A percentile compares a stretch with the other conserved stretches of the same genome.
Evolutionary conservation across 306 rosid genomes (phyloP).

Genomic region (Vachellia pachyceras): DNA sequence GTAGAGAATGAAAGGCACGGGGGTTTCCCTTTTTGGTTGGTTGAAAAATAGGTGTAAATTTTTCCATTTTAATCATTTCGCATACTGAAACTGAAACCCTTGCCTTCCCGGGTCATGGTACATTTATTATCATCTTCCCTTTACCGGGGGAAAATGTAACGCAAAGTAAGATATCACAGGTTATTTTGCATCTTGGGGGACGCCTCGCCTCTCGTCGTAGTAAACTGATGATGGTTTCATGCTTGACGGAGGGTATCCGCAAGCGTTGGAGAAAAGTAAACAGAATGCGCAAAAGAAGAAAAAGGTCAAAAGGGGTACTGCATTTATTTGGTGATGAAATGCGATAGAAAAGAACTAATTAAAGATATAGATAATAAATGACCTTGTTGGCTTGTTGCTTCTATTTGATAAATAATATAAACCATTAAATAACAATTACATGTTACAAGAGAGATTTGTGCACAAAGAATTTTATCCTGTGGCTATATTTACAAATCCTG

Average conservation of each 20-base stretch:
- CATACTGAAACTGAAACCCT: conserved; percentile 31
- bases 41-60: conserved; percentile 31
- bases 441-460: neutral
- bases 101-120: conserved; percentile 24
- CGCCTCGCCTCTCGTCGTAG: no score
- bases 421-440: neutral
- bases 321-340: neutral
- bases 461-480: no score
- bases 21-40: conserved; percentile 42
- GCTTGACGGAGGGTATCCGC: no score
- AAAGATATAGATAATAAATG: neutral
- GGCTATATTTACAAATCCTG: neutral
- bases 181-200: no score
- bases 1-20: conserved; percentile 29
- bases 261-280: no score
- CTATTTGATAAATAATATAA: neutral
- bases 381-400: neutral
- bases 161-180: conserved; percentile 9
- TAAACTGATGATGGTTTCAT: no score
- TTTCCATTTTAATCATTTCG: conserved; percentile 6
- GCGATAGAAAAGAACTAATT: no score
- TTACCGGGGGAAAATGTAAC: conserved; percentile 26
- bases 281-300: neutral
- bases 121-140: conserved; percentile 30
- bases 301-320: neutral